These are phyloP conservation scores for Amanita pseudoporphyria DNA, from an alignment of 768 basidiomycete genomes.

Conservation along the genomic window DNA sequence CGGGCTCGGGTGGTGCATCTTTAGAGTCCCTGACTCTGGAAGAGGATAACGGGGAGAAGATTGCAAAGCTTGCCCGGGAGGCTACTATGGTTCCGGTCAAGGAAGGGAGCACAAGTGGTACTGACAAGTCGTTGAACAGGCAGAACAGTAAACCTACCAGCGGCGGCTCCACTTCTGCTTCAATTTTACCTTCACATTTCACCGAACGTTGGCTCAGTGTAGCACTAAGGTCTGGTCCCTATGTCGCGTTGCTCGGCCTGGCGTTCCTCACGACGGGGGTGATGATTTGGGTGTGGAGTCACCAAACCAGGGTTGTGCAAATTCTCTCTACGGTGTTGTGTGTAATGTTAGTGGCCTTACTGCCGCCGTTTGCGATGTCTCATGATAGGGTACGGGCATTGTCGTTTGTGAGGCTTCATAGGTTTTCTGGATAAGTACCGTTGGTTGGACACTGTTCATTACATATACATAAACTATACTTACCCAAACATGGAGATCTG, in stretches of 20 bases:
- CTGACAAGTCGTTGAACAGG: too few species aligned
- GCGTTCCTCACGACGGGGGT: not conserved
- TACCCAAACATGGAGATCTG: too few species aligned
- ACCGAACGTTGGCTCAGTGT: not conserved
- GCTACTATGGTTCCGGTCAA: not conserved
- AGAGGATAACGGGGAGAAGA: not conserved
- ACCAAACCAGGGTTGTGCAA: not conserved
- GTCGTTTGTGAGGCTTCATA: not conserved
- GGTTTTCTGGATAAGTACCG: slow-evolving; percentile 1
- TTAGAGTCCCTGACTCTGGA: too few species aligned
- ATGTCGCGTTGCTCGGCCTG: not conserved
- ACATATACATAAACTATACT: too few species aligned
- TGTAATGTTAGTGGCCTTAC: not conserved
- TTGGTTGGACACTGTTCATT: too few species aligned
- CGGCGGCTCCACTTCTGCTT: not conserved
- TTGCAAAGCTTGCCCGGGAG: not conserved
- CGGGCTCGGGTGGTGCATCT: too few species aligned
- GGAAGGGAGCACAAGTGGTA: not conserved
- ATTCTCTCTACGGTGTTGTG: not conserved
- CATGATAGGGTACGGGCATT: not conserved
- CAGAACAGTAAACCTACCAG: too few species aligned
- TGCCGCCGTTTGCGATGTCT: not conserved
- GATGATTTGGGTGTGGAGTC: slow-evolving; percentile 2
- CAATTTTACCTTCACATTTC: not conserved
- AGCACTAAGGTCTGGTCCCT: not conserved